Conservation (phyloP, 73 alveolate species). For the Durusdinium trenchii region DNA sequence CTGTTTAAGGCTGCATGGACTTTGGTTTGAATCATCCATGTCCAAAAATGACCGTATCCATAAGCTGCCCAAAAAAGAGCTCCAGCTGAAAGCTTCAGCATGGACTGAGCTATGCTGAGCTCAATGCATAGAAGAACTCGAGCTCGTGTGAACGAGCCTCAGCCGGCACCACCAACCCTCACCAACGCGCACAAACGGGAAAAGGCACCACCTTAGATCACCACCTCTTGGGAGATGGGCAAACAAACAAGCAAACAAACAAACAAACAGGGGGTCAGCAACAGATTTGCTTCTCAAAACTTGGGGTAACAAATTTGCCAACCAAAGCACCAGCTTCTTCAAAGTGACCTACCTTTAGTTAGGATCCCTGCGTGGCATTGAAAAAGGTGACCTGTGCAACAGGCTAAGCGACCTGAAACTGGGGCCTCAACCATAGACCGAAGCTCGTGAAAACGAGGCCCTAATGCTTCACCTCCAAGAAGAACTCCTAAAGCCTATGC, state of each 20-base stretch:
- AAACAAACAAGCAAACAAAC: neutral
- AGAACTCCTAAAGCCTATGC: too few relatives aligned
- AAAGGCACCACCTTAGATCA: neutral
- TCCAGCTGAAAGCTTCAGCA: neutral
- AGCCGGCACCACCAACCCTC: neutral
- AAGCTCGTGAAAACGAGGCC: too few relatives aligned
- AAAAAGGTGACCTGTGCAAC: too few relatives aligned
- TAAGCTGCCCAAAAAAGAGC: too few relatives aligned
- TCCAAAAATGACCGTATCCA: too few relatives aligned
- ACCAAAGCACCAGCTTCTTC: neutral
- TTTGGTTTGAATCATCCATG: too few relatives aligned
- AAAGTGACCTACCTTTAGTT: neutral
- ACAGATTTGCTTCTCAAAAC: neutral
- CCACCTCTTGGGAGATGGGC: neutral
- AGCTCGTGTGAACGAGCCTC: constrained; percentile 81
- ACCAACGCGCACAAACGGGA: neutral
- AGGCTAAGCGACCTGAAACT: too few relatives aligned
- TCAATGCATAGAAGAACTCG: constrained; percentile 60
- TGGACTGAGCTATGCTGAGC: neutral
- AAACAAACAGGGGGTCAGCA: neutral
- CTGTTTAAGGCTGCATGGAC: too few relatives aligned
- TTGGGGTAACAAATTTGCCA: neutral
- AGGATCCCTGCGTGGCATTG: too few relatives aligned
- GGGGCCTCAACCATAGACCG: too few relatives aligned
- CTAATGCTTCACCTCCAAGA: too few relatives aligned